Evolutionary conservation across 805 yeast genomes (phyloP), one percentile per base, ranked within the genome.

Genomic region (Candida taoyuanica): DNA sequence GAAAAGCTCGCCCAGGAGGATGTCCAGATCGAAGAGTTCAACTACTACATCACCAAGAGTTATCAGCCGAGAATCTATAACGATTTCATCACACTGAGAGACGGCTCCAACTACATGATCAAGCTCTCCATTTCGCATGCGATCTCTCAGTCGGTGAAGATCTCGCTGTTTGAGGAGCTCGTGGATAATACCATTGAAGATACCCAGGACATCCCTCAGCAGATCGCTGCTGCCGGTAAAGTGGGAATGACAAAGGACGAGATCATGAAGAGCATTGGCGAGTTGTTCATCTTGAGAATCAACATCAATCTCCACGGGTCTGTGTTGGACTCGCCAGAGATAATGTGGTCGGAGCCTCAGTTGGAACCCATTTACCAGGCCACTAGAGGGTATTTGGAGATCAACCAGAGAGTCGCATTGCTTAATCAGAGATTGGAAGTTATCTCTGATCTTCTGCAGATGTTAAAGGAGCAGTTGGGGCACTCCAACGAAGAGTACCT

Each of bases 301-400:
- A 85, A 85, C 58, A 85, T 85, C 44, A 85, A 85, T 53, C 64
- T 85, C 38, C 93, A 85, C 64, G 93, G 93, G 1, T 81, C 91
- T 0, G 94, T 93, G 19, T 68, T 93, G 44, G 98, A 93, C 59
- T 85, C 96, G 2, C 98, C 98, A 1, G 98, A 93, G 60, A 75
- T 93, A 42, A 88, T 93, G 96, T 93, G 98, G 98, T 79, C 97
- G 0, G 98, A 93, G 59, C 98, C 98, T 2, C 96, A 89, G 55
- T 68, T 93, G 44, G 98, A 93, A 58, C 98, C 98, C 1, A 88
- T 91, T 37, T 93, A 93, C 63, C 97, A 89, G 60, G 97, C 98
- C 0, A 88, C 95, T 3, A 76, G 98, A 59, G 96, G 97, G 1
- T 91, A 91, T 60, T 63, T 93, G 45, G 98, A 93, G 56, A 93